Conservation (phyloP, 2,329 filamentous ascomycete genomes). For the Clarireedia monteithiana region DNA sequence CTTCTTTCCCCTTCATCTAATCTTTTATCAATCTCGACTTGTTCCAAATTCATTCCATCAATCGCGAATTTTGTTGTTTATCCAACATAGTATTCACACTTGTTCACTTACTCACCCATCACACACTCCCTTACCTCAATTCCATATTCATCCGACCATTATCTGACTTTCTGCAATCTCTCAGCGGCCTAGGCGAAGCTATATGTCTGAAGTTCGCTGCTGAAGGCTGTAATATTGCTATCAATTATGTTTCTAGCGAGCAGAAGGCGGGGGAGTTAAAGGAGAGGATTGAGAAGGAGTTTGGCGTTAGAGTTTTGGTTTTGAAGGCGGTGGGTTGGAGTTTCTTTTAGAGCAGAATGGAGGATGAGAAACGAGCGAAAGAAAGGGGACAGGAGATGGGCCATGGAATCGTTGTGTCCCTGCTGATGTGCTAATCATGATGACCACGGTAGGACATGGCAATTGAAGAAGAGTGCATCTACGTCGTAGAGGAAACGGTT, state of each 20-base stretch:
- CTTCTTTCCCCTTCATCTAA: too few relatives aligned
- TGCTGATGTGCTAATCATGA: neutral
- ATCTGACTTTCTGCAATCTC: too few relatives aligned
- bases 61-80: too few relatives aligned
- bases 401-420: neutral
- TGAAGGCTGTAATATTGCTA: constrained; percentile 54
- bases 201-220: constrained; percentile 54
- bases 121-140: too few relatives aligned
- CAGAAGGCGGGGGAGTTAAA: constrained; percentile 48
- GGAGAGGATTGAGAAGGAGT: constrained; percentile 38
- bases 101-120: too few relatives aligned
- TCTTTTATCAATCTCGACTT: too few relatives aligned
- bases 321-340: constrained; percentile 45
- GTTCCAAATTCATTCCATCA: too few relatives aligned
- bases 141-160: too few relatives aligned
- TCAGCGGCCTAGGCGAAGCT: constrained; percentile 54
- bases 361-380: neutral
- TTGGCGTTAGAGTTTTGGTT: constrained; percentile 44
- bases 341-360: neutral
- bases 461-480: constrained; percentile 43
- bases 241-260: constrained; percentile 55
- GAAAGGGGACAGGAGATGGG: neutral
- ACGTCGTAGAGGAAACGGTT: constrained; percentile 45
- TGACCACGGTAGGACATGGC: constrained; percentile 44
- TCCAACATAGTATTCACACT: too few relatives aligned